These are phyloP conservation scores for Kwoniella sp. DNA, from an alignment of 768 basidiomycete genomes.

Conservation along the genomic window DNA sequence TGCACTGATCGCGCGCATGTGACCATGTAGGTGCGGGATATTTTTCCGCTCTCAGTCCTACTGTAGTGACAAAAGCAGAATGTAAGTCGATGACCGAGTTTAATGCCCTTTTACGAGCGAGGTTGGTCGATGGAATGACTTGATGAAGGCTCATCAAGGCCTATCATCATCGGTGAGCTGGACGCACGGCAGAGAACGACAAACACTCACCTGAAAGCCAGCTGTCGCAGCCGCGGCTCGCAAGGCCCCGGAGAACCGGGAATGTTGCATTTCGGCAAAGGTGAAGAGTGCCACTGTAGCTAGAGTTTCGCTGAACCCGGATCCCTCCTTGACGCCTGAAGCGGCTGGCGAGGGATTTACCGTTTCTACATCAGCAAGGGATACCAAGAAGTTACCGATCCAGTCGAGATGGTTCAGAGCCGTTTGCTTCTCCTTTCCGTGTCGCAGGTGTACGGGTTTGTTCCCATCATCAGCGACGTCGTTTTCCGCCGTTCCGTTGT, in stretches of 20 bases:
- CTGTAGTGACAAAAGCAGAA: slow-evolving; percentile 53
- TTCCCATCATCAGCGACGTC: background rate
- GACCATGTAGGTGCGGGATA: slow-evolving; percentile 54
- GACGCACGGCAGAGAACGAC: background rate
- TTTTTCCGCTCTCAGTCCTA: slow-evolving; percentile 54
- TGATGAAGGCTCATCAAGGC: slow-evolving; percentile 22
- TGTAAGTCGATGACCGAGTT: slow-evolving; percentile 63
- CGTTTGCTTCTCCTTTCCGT: slow-evolving; percentile 25
- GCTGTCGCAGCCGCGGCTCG: slow-evolving; percentile 62
- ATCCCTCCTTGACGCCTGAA: background rate
- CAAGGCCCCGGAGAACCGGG: slow-evolving; percentile 58
- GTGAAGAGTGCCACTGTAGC: slow-evolving; percentile 69
- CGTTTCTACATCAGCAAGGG: slow-evolving; percentile 35
- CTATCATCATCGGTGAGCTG: slow-evolving; percentile 3
- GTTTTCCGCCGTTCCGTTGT: too few relatives aligned
- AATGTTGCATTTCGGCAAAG: slow-evolving; percentile 76
- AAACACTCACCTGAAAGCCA: slow-evolving; percentile 61
- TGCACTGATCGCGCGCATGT: slow-evolving; percentile 52
- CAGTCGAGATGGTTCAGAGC: slow-evolving; percentile 55
- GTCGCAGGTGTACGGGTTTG: background rate
- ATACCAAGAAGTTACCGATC: slow-evolving; percentile 63
- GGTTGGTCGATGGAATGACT: slow-evolving; percentile 16
- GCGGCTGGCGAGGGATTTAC: background rate
- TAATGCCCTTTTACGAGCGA: too few relatives aligned
- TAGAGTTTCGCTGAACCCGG: slow-evolving; percentile 62